phyloP scores from a whole-genome alignment of 1,284 basidiomycete genomes.

The Chiua sp. region DNA sequence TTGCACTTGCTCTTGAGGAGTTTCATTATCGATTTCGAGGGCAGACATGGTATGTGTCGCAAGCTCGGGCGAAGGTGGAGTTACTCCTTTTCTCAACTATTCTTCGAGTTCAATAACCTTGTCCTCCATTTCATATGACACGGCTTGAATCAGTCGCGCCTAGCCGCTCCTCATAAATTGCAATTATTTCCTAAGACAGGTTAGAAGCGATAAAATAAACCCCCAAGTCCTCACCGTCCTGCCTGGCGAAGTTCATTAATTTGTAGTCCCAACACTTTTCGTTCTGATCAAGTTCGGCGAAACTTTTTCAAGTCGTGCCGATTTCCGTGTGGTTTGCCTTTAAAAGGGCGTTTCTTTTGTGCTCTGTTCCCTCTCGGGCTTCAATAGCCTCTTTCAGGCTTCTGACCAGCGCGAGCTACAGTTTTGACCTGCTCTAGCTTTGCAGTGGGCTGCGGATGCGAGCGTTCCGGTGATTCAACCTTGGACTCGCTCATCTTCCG shows the following conservation, averaged over 20 bases:
- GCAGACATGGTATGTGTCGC: conserved; percentile 57
- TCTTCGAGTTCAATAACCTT: conserved; percentile 69
- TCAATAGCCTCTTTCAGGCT: conserved; percentile 58
- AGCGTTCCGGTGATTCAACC: conserved; percentile 55
- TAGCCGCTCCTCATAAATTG: conserved; percentile 89
- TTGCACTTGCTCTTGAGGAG: conserved; percentile 83
- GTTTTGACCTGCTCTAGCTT: conserved; percentile 51
- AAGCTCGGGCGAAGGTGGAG: conserved; percentile 45
- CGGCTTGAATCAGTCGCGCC: conserved; percentile 71
- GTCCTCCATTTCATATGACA: conserved; percentile 83
- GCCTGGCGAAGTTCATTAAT: conserved; percentile 84
- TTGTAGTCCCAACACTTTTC: conserved; percentile 67
- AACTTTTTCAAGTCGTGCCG: conserved; percentile 50
- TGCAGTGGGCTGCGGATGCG: conserved; percentile 45
- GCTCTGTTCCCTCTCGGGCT: conserved; percentile 57
- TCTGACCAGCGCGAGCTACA: conserved; percentile 48
- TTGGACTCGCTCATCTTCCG: conserved; percentile 54
- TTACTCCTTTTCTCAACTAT: conserved; percentile 42
- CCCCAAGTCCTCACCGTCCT: conserved; percentile 61
- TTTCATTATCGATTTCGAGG: conserved; percentile 93
- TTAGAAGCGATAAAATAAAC: conserved; percentile 8
- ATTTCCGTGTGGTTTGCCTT: conserved; percentile 63
- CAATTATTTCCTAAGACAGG: conserved; percentile 79
- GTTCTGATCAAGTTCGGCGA: conserved; percentile 66
- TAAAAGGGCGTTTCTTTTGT: conserved; percentile 55